phyloP scores from a whole-genome alignment of 2,329 filamentous ascomycete species.

The Fusarium sp. region DNA sequence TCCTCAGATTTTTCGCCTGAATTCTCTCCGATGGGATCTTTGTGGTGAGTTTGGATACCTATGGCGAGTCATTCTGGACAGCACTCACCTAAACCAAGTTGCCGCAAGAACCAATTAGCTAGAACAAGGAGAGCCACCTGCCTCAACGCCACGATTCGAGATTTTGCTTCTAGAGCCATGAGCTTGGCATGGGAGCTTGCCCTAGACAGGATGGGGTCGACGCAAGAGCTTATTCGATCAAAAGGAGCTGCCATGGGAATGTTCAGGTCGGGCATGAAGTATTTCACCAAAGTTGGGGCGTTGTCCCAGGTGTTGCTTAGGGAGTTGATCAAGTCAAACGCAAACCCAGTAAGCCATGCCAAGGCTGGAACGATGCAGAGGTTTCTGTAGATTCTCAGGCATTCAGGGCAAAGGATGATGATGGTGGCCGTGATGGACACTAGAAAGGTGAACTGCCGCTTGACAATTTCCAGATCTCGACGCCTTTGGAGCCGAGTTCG shows the following conservation, averaged over 20 bases:
- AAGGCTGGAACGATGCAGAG: slow-evolving; percentile 17
- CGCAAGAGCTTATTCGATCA: not conserved
- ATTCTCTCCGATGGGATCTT: not conserved
- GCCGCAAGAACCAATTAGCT: slow-evolving; percentile 1
- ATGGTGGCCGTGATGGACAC: slow-evolving; percentile 10
- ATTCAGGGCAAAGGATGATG: slow-evolving; percentile 14
- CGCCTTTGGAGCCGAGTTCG: slow-evolving; percentile 3
- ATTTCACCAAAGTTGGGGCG: slow-evolving; percentile 16
- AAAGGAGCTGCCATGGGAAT: slow-evolving; percentile 2
- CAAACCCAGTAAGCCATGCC: slow-evolving; percentile 12
- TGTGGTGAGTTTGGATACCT: not conserved
- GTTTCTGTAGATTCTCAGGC: slow-evolving; percentile 20
- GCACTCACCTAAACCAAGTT: not conserved
- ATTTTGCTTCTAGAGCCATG: not conserved
- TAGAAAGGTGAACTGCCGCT: slow-evolving; percentile 20
- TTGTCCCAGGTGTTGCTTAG: slow-evolving; percentile 24
- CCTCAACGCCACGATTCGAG: not conserved
- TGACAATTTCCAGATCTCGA: slow-evolving; percentile 11
- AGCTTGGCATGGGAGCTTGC: not conserved
- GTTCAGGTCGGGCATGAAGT: slow-evolving; percentile 8
- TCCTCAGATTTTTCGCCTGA: not conserved
- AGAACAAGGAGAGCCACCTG: not conserved
- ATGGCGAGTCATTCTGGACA: fast-evolving
- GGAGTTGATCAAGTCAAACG: slow-evolving; percentile 11
- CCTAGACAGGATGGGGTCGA: not conserved